Evolutionary conservation across 1,139 yeast species (phyloP).

Genomic region (Groenewaldozyma auringiensis): DNA sequence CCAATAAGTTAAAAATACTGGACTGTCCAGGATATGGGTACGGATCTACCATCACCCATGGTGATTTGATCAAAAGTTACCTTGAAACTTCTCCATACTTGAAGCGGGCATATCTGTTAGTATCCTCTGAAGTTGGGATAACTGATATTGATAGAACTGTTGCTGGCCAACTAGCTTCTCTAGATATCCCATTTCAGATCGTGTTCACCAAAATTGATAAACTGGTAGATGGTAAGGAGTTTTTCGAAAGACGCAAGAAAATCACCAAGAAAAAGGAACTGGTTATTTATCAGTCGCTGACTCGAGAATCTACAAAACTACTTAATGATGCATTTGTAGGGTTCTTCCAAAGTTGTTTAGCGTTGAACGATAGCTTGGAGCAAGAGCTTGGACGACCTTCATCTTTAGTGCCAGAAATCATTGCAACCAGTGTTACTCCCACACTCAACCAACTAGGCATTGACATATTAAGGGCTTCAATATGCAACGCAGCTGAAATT

Average conservation of each 20-base stretch:
- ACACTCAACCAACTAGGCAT: slow-evolving; percentile 19
- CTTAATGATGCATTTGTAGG: slow-evolving; percentile 11
- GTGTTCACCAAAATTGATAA: slow-evolving; percentile 71
- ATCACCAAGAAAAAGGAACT: slow-evolving; percentile 3
- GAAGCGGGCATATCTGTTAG: slow-evolving; percentile 50
- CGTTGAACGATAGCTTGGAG: slow-evolving; percentile 8
- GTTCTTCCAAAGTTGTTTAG: slow-evolving; percentile 8
- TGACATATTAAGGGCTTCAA: slow-evolving; percentile 22
- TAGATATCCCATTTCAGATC: slow-evolving; percentile 64
- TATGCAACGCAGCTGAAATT: slow-evolving; percentile 8
- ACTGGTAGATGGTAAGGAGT: slow-evolving; percentile 1
- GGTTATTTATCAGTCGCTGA: neutral
- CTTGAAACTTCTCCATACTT: slow-evolving; percentile 46
- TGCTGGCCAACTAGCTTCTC: slow-evolving; percentile 41
- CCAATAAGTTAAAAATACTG: slow-evolving; percentile 53
- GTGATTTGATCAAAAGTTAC: slow-evolving; percentile 58
- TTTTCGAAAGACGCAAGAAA: slow-evolving; percentile 11
- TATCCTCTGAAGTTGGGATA: slow-evolving; percentile 53
- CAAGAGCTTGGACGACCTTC: slow-evolving; percentile 7
- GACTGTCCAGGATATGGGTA: slow-evolving; percentile 90
- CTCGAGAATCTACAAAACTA: slow-evolving; percentile 11
- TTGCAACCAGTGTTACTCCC: slow-evolving; percentile 20
- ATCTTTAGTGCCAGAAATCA: slow-evolving; percentile 19
- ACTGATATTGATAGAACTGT: slow-evolving; percentile 48
- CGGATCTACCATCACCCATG: slow-evolving; percentile 55